phyloP scores from a whole-genome alignment of 2,329 filamentous ascomycete species.

The Apiospora phragmitis region DNA sequence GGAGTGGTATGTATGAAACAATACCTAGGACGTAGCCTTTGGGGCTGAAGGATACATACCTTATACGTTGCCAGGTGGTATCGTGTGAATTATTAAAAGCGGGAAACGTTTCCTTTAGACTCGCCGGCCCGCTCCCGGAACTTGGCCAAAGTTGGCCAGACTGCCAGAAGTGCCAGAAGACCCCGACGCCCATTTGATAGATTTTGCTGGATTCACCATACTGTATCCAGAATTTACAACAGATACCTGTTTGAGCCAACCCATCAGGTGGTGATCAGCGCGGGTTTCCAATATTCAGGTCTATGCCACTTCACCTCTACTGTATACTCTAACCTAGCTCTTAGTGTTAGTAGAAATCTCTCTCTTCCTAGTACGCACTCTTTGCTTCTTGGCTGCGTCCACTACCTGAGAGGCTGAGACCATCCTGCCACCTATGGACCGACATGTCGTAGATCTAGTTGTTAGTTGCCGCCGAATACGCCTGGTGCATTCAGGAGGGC shows the following conservation, averaged over 20 bases:
- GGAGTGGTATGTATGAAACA: too few relatives aligned
- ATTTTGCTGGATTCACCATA: not conserved
- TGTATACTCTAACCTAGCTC: not conserved
- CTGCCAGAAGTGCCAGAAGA: too few relatives aligned
- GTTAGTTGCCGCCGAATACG: not conserved
- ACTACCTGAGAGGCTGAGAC: not conserved
- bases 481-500: not conserved
- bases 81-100: not conserved
- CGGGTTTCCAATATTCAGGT: not conserved
- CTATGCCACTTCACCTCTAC: not conserved
- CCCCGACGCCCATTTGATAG: not conserved
- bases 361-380: not conserved
- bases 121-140: constrained; percentile 2
- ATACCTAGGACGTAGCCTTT: not conserved
- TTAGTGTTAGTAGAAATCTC: not conserved
- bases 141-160: not conserved
- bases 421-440: not conserved
- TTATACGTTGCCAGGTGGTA: not conserved
- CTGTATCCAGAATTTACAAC: not conserved
- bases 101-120: not conserved
- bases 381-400: not conserved
- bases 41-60: not conserved
- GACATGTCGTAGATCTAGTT: not conserved
- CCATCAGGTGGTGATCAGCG: not conserved
- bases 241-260: not conserved